phyloP scores from a whole-genome alignment of 257 asterid species.

The Nicotiana obtusifolia region DNA sequence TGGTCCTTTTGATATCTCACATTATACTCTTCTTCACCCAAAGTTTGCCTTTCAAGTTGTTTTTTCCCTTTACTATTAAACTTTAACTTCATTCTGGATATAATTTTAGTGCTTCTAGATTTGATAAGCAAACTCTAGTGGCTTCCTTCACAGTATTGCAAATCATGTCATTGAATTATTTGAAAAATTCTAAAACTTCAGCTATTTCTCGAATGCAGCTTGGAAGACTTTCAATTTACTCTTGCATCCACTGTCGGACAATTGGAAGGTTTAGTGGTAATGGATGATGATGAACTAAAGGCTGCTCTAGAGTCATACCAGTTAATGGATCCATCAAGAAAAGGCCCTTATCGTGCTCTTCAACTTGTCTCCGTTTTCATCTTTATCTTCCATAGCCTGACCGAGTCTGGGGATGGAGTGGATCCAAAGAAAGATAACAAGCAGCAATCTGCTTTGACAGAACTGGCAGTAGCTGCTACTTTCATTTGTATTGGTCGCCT shows the following conservation, averaged over 20 bases:
- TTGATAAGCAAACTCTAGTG: neutral
- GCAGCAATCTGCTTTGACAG: constrained; percentile 29
- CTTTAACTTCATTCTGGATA: neutral
- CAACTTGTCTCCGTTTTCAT: constrained; percentile 73
- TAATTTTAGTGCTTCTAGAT: neutral
- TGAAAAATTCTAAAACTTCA: neutral
- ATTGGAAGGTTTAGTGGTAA: constrained; percentile 47
- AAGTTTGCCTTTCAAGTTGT: neutral
- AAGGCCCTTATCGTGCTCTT: constrained; percentile 71
- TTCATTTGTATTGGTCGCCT: constrained; percentile 68
- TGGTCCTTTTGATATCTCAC: neutral
- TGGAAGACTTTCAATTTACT: constrained; percentile 57
- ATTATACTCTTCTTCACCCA: neutral
- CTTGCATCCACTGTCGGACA: constrained; percentile 52
- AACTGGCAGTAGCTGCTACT: constrained; percentile 48
- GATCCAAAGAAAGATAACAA: constrained; percentile 30
- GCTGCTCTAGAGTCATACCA: constrained; percentile 49
- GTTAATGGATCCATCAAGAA: constrained; percentile 44
- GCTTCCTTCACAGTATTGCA: neutral
- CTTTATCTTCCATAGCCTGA: constrained; percentile 45
- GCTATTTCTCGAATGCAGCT: constrained; percentile 39
- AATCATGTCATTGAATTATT: constrained; percentile 8
- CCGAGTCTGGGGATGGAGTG: constrained; percentile 28
- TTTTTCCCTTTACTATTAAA: neutral
- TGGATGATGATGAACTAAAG: constrained; percentile 41